phyloP scores from a whole-genome alignment of 768 basidiomycete species.

The Suillus plorans region DNA sequence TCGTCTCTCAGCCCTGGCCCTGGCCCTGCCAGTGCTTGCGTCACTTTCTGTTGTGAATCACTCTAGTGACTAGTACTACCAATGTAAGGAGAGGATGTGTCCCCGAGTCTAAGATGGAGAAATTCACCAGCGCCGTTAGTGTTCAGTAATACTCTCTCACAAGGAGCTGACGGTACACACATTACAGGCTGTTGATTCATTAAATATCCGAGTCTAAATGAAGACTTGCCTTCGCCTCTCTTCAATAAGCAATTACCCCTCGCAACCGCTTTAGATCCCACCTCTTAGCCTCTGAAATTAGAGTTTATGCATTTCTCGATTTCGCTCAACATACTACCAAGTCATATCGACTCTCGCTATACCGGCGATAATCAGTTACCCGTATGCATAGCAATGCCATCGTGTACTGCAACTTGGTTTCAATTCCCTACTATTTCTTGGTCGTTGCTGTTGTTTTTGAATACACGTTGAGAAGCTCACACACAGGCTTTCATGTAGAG shows the following conservation, averaged over 20 bases:
- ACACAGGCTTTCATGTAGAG: not conserved
- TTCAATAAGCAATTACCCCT: not conserved
- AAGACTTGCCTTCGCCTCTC: not conserved
- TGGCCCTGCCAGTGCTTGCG: not conserved
- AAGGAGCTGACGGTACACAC: not conserved
- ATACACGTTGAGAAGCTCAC: not conserved
- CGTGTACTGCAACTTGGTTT: not conserved
- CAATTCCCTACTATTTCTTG: not conserved
- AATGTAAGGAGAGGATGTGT: not conserved
- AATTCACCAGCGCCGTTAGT: not conserved
- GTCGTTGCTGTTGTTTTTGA: not conserved
- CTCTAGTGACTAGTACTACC: not conserved
- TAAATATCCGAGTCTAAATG: constrained; percentile 3
- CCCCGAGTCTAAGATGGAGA: not conserved
- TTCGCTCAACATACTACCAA: not conserved
- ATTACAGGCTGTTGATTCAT: not conserved
- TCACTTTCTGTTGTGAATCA: not conserved
- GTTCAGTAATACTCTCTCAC: not conserved
- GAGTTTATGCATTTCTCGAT: not conserved
- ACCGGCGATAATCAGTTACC: not conserved
- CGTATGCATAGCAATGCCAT: not conserved
- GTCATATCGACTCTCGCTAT: not conserved
- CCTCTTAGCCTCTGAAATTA: not conserved
- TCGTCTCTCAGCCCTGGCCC: not conserved
- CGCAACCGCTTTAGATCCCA: not conserved